Evolutionary conservation across 805 yeast genomes (phyloP), one percentile per base, ranked within the genome.

Genomic region (Teunomyces cretensis): DNA sequence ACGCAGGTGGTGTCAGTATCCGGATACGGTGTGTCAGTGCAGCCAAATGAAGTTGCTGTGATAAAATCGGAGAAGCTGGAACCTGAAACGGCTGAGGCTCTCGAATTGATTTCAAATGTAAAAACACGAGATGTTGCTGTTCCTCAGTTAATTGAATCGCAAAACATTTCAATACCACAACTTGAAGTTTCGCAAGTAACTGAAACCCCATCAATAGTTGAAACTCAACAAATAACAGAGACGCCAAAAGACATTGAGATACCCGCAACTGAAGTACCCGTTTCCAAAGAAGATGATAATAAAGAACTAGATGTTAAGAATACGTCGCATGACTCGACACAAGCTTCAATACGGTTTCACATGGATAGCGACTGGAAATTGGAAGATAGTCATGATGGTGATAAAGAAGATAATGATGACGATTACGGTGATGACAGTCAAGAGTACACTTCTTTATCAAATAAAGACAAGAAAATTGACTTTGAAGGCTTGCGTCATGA

Each of bases 361-460:
- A 57, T 65, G 43, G 71, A 67, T 42, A 54, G 62, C 28, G 67
- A 61, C 27, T 67, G 72, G 72, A 66, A 65, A 49, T 57, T 62
- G 33, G 72, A 67, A 42, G 66, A 66, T 43, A 66, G 72, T 39
- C 57, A 66, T 39, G 73, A 68, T 51, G 73, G 72, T 9, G 73
- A 68, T 40, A 52, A 58, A 36, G 73, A 68, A 50, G 73, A 68
- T 43, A 68, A 68, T 48, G 68, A 60, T 48, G 68, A 60, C n/a
- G 65, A 58, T 9, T 49, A 45, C 31, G 61, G 66, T 6, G 56
- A 60, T 40, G 60, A 39, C 24, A 28, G 32, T 9, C 32, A 37
- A 11, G 30, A 24, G 15, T 30, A 30, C 13, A 28, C 35, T 16
- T 14, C 28, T 3, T 12, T 22, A n/a, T 12, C 38, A 5, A 19